A percentile compares a stretch with the other conserved stretches of the same genome.
Evolutionary conservation across 345 rosid genomes (phyloP).

Genomic region (Alliaria petiolata): DNA sequence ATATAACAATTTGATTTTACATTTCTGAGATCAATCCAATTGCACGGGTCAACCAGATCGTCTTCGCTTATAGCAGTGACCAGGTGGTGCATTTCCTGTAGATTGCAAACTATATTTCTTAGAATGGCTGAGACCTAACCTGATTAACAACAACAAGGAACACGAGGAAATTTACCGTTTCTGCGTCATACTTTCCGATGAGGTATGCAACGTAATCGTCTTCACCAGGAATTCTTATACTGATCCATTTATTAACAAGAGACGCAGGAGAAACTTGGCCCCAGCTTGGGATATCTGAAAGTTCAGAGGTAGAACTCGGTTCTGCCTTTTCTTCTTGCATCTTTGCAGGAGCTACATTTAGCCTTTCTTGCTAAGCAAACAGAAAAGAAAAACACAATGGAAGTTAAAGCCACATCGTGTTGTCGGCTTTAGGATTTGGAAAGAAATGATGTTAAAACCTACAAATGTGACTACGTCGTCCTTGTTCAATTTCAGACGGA

Average conservation of each 20-base stretch:
- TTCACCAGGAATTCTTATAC: neutral
- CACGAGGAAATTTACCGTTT: constrained; percentile 18
- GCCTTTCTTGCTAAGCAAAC: constrained; percentile 17
- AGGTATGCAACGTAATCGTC: neutral
- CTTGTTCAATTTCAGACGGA: neutral
- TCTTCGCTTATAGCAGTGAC: neutral
- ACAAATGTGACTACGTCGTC: neutral
- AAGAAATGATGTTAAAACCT: neutral
- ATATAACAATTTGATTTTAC: constrained; percentile 14
- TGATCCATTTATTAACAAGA: neutral
- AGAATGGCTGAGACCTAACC: constrained; percentile 16
- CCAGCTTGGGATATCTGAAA: constrained; percentile 8
- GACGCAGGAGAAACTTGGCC: constrained; percentile 25
- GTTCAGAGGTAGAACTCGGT: neutral
- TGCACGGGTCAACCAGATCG: neutral
- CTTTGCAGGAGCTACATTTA: neutral
- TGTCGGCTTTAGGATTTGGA: neutral
- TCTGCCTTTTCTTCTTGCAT: neutral
- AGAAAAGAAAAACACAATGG: neutral
- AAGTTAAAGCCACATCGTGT: neutral
- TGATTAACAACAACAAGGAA: constrained; percentile 12
- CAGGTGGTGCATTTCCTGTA: constrained; percentile 22
- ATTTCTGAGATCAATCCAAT: constrained; percentile 30
- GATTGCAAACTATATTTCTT: neutral
- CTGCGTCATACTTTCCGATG: constrained; percentile 1